These are phyloP conservation scores for Thelephora ganbajun DNA, from an alignment of 768 basidiomycete genomes.

Conservation along the genomic window DNA sequence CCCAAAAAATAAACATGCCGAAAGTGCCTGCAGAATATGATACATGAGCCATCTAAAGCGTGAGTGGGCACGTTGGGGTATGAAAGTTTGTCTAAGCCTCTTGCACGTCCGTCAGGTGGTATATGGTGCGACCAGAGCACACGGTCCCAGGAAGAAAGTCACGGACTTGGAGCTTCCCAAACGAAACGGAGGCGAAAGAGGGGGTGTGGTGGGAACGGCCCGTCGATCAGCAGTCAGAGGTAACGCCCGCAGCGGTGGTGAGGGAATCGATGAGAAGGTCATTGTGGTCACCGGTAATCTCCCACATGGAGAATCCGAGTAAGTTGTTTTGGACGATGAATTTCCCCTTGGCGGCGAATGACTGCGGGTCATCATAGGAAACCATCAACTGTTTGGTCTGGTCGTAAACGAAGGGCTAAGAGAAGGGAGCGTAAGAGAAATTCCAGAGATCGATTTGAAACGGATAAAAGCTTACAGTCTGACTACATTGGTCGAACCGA, in stretches of 20 bases:
- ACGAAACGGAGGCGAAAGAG: too few species aligned
- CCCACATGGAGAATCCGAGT: conserved; percentile 31
- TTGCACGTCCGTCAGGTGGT: too few species aligned
- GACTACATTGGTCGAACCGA: conserved; percentile 19
- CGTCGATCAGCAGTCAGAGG: neutral
- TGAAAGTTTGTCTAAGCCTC: too few species aligned
- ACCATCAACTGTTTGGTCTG: conserved; percentile 16
- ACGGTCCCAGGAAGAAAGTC: too few species aligned
- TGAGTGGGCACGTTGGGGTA: too few species aligned
- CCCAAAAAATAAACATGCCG: too few species aligned
- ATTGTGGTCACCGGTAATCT: conserved; percentile 28
- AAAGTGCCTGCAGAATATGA: too few species aligned
- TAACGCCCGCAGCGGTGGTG: conserved; percentile 3
- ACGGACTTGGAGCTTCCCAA: too few species aligned
- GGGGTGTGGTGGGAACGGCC: too few species aligned
- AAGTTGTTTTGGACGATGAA: conserved; percentile 23
- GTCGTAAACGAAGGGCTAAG: conserved; percentile 20
- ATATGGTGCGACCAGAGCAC: too few species aligned
- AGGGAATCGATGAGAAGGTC: conserved; percentile 22
- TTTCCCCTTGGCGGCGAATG: conserved; percentile 26
- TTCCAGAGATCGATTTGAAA: neutral
- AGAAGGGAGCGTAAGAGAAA: neutral
- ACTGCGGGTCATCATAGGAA: conserved; percentile 19
- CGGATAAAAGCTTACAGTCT: conserved; percentile 12
- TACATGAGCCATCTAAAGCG: too few species aligned